Conservation (phyloP, 352 stramenopile species). For the Globisporangium canariense region DNA sequence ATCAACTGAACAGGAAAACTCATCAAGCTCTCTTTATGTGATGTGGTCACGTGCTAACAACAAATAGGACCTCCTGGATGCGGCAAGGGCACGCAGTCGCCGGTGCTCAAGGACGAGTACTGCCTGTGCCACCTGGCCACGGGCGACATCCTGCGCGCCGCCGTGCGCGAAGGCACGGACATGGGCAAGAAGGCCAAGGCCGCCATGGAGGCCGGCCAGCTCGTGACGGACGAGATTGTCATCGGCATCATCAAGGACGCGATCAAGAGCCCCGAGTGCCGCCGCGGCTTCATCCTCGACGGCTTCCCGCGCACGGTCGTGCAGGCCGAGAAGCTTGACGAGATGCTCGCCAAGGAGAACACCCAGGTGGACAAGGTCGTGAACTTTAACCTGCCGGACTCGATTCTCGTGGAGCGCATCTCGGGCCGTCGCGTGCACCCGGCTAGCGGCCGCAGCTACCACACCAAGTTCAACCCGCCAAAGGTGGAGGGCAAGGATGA, state of each 20-base stretch:
- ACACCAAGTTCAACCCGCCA: slow-evolving; percentile 97
- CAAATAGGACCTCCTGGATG: slow-evolving; percentile 88
- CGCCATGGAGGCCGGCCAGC: slow-evolving; percentile 96
- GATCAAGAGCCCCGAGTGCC: slow-evolving; percentile 96
- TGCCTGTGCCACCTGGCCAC: slow-evolving; percentile 98
- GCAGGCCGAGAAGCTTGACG: slow-evolving; percentile 97
- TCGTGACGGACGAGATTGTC: slow-evolving; percentile 98
- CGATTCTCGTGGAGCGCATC: slow-evolving; percentile 95
- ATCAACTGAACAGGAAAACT: neutral
- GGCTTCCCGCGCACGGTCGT: slow-evolving; percentile 98
- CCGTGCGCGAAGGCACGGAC: slow-evolving; percentile 94
- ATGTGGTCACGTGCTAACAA: neutral
- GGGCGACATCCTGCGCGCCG: slow-evolving; percentile 98
- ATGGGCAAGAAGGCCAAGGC: slow-evolving; percentile 97
- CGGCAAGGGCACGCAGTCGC: slow-evolving; percentile 99
- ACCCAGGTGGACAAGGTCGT: slow-evolving; percentile 90
- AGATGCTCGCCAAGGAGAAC: slow-evolving; percentile 92
- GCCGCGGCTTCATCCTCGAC: slow-evolving; percentile 99
- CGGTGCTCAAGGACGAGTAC: slow-evolving; percentile 97
- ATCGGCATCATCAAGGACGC: slow-evolving; percentile 99
- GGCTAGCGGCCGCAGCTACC: slow-evolving; percentile 94
- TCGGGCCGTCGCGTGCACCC: slow-evolving; percentile 96
- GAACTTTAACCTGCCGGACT: slow-evolving; percentile 95
- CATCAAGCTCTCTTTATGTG: neutral
- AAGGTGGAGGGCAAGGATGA: slow-evolving; percentile 90